Evolutionary conservation across 2,329 filamentous ascomycete species (phyloP), one percentile per base, ranked within the genome.

Genomic region (Scedosporium boydii): DNA sequence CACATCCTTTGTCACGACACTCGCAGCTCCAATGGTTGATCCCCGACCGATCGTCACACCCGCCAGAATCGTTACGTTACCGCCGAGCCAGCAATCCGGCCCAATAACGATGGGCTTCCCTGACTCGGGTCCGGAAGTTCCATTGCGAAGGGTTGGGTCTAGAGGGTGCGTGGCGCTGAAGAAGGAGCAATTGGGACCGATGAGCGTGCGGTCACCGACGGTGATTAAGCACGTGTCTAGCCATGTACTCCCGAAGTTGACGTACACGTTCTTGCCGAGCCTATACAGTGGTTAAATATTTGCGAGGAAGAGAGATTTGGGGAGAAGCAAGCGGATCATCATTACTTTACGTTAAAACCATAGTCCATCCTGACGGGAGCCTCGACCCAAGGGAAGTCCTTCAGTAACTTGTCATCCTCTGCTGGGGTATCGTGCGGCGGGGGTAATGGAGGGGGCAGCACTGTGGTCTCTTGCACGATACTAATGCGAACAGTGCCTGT

Each of bases 51-150:
- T 88, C 1, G 82, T 93, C 26, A 96, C 86, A 0, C 91, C 91
- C 0, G 90, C 86, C 53, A 93, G 76, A 18, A 96, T 83, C 23
- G 80, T 84, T 4, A 85, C 86, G 69, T 87, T 87, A 0, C 89
- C 89, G 1, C 87, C 89, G 34, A 93, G 74, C 90, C 90, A 91
- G 74, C 89, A 90, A 75, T 96, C 91, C 66, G 91, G 87, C 0
- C 87, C 90, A 61, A 96, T 85, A 41, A 78, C 81, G 65, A 96
- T 90, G 9, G 88, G 83, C 67, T 83, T 85, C 0, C 91, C 92
- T 7, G 77, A 69, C 72, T 96, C 92, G 0, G 91, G 91, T 0
- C 91, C 91, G 14, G 82, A 79, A 0, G 82, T 87, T 0, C 91
- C 91, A 69, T 93, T 88, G 34, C 91, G 84, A 4, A 93, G 67